Evolutionary conservation across 495 filamentous ascomycete genomes (phyloP), one percentile per base, ranked within the genome.

Genomic region (Xylaria scruposa): DNA sequence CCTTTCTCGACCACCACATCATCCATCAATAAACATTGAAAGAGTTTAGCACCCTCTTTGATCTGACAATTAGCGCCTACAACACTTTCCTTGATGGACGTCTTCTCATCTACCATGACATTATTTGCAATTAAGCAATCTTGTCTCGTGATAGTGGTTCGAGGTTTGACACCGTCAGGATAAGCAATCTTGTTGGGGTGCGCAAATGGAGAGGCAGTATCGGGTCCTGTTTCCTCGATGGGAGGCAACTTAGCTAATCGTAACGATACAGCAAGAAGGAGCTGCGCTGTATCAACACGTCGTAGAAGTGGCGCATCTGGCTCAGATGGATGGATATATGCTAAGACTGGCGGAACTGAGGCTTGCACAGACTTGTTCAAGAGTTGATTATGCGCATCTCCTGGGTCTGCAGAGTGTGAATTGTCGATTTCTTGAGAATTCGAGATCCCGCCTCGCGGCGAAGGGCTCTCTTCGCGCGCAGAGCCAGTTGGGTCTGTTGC

Each of bases 1-100:
- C 91, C 89, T 75, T 91, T 90, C 8, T 90, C 94, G 5, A 99
- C 89, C 4, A 92, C 89, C 4, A 91, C 94, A 10, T 93, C 93
- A 68, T 97, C 94, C 93, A 99, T 97, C 40, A 99, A 80, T 38
- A 98, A 78, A 80, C 95, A 98, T 65, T 93, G 87, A 49, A 87
- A 88, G 63, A 99, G 78, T 71, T 92, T 89, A n/a, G 90, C 94
- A 42, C 93, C 93, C 72, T 88, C 88, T 67, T 89, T 89, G 71
- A 98, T 97, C 67, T 91, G 88, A 81, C 92, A 94, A 76, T 93
- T 93, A 10, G 93, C 87, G 40, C 96, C 96, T 44, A 99, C 88
- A 40, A 97, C 93, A 67, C 85, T 90, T 78, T 96, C 93, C 78
- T 97, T 97, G 80, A 98, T 92, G n/a, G 92, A 90, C 38, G 87